These are phyloP conservation scores for Basipetospora chlamydospora DNA, from an alignment of 2,329 filamentous ascomycete genomes.

Conservation along the genomic window DNA sequence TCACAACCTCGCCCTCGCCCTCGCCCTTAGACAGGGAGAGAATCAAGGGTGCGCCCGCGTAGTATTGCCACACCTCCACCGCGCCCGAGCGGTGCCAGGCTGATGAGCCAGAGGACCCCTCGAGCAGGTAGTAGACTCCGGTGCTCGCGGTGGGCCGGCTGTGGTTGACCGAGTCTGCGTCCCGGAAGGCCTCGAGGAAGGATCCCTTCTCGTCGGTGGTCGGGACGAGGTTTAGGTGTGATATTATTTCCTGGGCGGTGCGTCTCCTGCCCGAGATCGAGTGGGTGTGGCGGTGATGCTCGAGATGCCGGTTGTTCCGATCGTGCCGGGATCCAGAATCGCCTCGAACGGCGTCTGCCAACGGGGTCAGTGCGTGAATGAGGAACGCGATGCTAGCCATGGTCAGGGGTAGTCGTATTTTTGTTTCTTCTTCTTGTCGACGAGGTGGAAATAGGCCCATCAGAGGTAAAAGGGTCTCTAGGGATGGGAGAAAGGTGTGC, in stretches of 20 bases:
- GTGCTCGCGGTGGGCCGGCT: constrained; percentile 28
- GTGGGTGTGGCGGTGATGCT: too few relatives aligned
- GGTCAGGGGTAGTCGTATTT: too few relatives aligned
- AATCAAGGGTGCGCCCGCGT: constrained; percentile 33
- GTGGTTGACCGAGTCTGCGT: constrained; percentile 14
- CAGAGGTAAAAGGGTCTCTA: too few relatives aligned
- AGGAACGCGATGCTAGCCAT: too few relatives aligned
- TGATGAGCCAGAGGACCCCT: constrained; percentile 25
- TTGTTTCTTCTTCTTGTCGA: too few relatives aligned
- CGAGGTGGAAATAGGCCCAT: too few relatives aligned
- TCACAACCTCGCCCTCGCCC: constrained; percentile 26
- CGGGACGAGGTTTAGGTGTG: background rate
- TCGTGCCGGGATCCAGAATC: too few relatives aligned
- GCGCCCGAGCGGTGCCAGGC: constrained; percentile 36
- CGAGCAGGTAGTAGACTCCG: constrained; percentile 37
- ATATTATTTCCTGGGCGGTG: background rate
- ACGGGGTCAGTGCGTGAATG: too few relatives aligned
- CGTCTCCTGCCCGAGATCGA: too few relatives aligned
- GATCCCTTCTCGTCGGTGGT: constrained; percentile 29
- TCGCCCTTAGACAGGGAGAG: constrained; percentile 27
- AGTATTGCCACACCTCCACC: constrained; percentile 37
- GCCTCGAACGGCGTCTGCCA: too few relatives aligned
- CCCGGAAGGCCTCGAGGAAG: constrained; percentile 30
- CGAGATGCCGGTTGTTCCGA: too few relatives aligned
- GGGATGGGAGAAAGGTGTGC: too few relatives aligned